Base-by-base conservation (phyloP, 768 basidiomycete genomes). In the Trametes maxima region DNA sequence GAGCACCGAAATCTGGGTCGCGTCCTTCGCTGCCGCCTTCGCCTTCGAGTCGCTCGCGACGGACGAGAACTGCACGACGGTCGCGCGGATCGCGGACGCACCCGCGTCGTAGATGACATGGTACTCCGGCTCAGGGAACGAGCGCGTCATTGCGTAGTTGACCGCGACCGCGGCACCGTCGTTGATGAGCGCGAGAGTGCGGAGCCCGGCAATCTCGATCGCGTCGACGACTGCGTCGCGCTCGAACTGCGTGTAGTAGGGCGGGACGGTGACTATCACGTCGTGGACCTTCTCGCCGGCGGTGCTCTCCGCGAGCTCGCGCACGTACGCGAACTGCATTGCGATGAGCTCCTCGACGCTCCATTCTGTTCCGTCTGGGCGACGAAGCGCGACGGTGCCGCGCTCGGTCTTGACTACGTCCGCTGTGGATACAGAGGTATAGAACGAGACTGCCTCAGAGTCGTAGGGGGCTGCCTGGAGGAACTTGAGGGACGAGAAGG, bases 141-240 rank as follows among this genome's bases (percentile, higher is more conserved):
- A 81, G 49, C 96, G 85, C 1, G 95, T 94, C 94, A 98, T 97
- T 44, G 97, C 97, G 70, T 92, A 99, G 78, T 99, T 99, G 67
- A 98, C 82, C 14, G 94, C 97, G n/a, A 95, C 89, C 2, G 95
- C 93, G 0, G 92, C 86, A 25, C 96, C 96, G 67, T 99, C 97
- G 67, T 95, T 90, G 54, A 99, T 84, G 60, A 98, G 80, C 0
- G 92, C 88, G 35, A 98, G 78, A 1, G 90, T 87, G 25, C 84
- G 84, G 47, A 99, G 76, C 2, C 95, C 97, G 16, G 95, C 86
- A 46, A 98, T 85, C 69, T 97, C 96, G 37, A 95, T 83, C 16
- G 96, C 94, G 73, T 98, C 96, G 28, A 87, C 85, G 40, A 98
- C 83, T 2, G 96, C 92, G 74, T 95, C 90, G 13, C 95, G 86